These are phyloP conservation scores for Aspergillus pseudoviridinutans DNA, from an alignment of 2,329 filamentous ascomycete genomes.

Conservation along the genomic window DNA sequence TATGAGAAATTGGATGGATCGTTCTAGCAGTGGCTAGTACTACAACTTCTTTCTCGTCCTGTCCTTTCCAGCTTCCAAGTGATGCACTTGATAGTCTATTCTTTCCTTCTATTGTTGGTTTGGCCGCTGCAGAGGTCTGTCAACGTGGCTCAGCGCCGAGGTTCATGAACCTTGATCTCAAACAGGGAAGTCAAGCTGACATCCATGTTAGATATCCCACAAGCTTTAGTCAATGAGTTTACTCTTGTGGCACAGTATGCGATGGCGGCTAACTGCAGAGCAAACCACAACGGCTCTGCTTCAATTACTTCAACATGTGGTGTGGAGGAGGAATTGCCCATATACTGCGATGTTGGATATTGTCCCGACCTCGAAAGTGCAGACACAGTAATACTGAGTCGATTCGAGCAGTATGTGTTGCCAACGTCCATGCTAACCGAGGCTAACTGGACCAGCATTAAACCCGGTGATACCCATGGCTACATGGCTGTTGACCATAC, in stretches of 20 bases:
- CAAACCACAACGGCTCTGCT: conserved; percentile 3
- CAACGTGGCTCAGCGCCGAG: too few relatives aligned
- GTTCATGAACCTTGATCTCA: too few relatives aligned
- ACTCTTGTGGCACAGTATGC: conserved; percentile 1
- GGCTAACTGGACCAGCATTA: not conserved
- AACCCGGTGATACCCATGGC: conserved; percentile 2
- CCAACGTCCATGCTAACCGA: not conserved
- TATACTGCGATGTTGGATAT: conserved; percentile 3
- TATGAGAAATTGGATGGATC: too few relatives aligned
- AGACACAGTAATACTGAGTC: conserved; percentile 1
- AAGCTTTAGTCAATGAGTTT: not conserved
- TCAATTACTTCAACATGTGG: too few relatives aligned
- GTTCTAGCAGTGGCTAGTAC: too few relatives aligned
- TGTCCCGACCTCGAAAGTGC: not conserved
- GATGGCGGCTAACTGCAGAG: not conserved
- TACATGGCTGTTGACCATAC: conserved; percentile 4
- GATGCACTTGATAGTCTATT: too few relatives aligned
- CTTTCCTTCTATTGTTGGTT: too few relatives aligned
- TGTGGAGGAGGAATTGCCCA: not conserved
- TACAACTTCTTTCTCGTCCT: too few relatives aligned
- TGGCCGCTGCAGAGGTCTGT: too few relatives aligned
- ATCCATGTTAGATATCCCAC: not conserved
- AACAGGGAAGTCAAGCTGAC: too few relatives aligned
- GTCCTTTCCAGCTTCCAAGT: too few relatives aligned
- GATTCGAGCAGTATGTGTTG: not conserved